These are phyloP conservation scores for Voacanga thouarsii DNA, from an alignment of 257 asterid genomes.

Conservation along the genomic window DNA sequence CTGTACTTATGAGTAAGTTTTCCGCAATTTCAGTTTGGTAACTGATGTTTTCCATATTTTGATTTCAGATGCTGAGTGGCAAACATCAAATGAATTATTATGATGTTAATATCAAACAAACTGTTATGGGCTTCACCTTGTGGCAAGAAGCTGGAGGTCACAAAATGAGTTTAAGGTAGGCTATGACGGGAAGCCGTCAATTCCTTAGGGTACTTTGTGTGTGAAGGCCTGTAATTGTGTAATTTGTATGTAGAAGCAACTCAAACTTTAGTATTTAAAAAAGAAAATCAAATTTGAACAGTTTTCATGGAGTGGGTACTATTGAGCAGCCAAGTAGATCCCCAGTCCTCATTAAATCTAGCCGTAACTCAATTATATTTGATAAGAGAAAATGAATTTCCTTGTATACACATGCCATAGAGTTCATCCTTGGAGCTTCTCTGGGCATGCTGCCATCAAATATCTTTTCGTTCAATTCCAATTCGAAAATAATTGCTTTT, in stretches of 20 bases:
- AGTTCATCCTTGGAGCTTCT: too few relatives aligned
- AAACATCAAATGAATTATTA: neutral
- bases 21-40: neutral
- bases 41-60: neutral
- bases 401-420: too few relatives aligned
- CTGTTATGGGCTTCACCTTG: neutral
- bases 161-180: neutral
- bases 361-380: neutral
- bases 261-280: neutral
- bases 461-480: too few relatives aligned
- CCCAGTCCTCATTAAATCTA: neutral
- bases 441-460: too few relatives aligned
- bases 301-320: neutral
- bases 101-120: neutral
- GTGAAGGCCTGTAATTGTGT: neutral
- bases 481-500: too few relatives aligned
- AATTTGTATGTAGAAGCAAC: neutral
- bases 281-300: neutral
- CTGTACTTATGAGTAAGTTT: neutral
- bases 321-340: neutral
- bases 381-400: neutral
- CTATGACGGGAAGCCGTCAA: neutral
- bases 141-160: neutral
- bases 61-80: slow-evolving; percentile 4
- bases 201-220: neutral